Base-by-base conservation (phyloP, 2,329 filamentous ascomycete genomes). In the Talaromyces sp. region DNA sequence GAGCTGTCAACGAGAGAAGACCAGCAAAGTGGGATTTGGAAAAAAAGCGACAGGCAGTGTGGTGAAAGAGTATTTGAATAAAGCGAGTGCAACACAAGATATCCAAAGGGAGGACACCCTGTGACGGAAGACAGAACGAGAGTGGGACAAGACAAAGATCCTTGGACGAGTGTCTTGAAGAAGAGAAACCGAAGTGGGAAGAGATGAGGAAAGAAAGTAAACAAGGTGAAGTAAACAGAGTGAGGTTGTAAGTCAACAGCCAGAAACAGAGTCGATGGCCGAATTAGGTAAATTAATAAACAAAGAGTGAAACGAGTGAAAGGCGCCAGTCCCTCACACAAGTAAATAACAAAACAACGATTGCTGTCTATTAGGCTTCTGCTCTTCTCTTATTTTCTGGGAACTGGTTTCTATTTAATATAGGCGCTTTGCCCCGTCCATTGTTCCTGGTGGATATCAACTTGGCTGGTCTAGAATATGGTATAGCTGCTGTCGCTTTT, bases 171-270 rank as follows among this genome's bases (percentile, higher is more conserved):
- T 35, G 43, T 46, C 13, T 17, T n/a, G 14, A 27, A 42, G 10
- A 19, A 27, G 20, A 42, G 40, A 42, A 42, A 19, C 27, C 29
- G 30, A 52, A 52, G 17, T 3, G 27, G 27, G 4, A 8, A 27
- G 24, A 9, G 9, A 27, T 27, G 24, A 9, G 24, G 24, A 27
- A 69, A 64, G 65, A 73, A 70, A 74, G 64, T 47, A 55, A 52
- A 22, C 14, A 17, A 17, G 10, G 9, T 5, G 33, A 40, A 2
- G 19, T n/a, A n/a, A n/a, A n/a, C n/a, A n/a, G 39, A 27, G 3
- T 22, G 22, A 29, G 19, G 4, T 16, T 17, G 37, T 27, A 42
- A 24, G n/a, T 37, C 1, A 17, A 37, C 8, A 37, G 35, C n/a
- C 4, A 29, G 16, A 22, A 9, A n/a, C 5, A 13, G 16, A 44